Percentiles rank a stretch among this genome's conserved stretches.
These are phyloP conservation scores for Geosmithia flava DNA, from an alignment of 2,329 filamentous ascomycete genomes.

Conservation along the genomic window DNA sequence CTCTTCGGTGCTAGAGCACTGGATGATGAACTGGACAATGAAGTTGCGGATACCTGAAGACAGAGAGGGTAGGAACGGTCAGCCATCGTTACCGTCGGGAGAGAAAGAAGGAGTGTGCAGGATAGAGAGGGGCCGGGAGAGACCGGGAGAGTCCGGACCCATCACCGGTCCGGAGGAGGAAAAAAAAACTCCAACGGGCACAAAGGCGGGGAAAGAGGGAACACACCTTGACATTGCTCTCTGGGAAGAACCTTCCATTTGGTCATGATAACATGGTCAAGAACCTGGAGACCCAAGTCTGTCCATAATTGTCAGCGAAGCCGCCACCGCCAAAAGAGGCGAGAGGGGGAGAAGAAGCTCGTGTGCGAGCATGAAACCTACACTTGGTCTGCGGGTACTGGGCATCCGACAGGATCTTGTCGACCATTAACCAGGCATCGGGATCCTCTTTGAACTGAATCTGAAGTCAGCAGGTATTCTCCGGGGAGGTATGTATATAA, in stretches of 20 bases:
- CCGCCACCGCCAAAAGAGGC: not conserved
- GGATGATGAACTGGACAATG: constrained; percentile 95
- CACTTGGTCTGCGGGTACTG: constrained; percentile 95
- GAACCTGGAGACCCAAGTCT: constrained; percentile 91
- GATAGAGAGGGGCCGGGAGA: not conserved
- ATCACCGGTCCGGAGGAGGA: not conserved
- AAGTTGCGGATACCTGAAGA: constrained; percentile 88
- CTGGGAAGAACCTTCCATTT: constrained; percentile 96
- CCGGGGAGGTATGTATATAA: too few relatives aligned
- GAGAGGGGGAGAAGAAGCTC: too few relatives aligned
- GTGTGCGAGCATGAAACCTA: constrained; percentile 29
- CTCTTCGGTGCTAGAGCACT: constrained; percentile 83
- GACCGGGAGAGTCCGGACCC: not conserved
- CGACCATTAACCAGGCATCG: constrained; percentile 93
- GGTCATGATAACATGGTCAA: constrained; percentile 97
- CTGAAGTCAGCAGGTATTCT: constrained; percentile 4
- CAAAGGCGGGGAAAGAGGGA: not conserved
- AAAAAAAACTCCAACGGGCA: not conserved
- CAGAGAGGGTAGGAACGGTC: not conserved
- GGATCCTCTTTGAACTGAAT: constrained; percentile 94
- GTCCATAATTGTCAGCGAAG: constrained; percentile 4
- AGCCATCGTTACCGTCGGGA: not conserved
- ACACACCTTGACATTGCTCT: constrained; percentile 80
- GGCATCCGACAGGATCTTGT: constrained; percentile 89
- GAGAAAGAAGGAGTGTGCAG: not conserved